phyloP scores from a whole-genome alignment of 2,329 filamentous ascomycete genomes.

The Zasmidium citrigriseum region DNA sequence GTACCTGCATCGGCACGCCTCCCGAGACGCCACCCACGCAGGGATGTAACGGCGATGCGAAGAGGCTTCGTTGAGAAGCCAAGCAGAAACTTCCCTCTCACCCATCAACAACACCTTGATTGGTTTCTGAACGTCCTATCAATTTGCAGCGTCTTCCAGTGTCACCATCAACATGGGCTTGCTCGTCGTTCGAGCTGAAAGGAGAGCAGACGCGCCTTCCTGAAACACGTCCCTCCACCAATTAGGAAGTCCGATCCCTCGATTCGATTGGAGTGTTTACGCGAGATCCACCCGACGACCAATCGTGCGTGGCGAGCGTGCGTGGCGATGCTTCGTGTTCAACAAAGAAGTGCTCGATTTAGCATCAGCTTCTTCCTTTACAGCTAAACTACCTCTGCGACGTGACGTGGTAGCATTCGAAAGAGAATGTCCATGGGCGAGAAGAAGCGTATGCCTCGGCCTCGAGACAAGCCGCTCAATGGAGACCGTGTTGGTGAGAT shows the following conservation, averaged over 20 bases:
- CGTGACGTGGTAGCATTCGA: background rate
- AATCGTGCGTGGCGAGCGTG: background rate
- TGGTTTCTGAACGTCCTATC: too few relatives aligned
- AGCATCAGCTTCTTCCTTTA: background rate
- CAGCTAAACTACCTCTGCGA: background rate
- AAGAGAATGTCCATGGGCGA: too few relatives aligned
- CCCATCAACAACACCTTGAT: too few relatives aligned
- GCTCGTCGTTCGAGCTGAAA: too few relatives aligned
- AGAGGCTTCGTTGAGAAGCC: too few relatives aligned
- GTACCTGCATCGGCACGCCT: background rate
- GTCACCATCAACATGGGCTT: too few relatives aligned
- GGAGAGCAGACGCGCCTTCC: too few relatives aligned
- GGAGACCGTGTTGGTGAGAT: too few relatives aligned
- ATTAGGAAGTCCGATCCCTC: constrained; percentile 1
- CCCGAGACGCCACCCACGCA: background rate
- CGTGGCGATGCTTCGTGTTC: constrained; percentile 3
- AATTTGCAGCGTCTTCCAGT: too few relatives aligned
- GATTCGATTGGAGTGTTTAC: background rate
- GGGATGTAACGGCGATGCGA: background rate
- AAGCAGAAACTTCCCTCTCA: too few relatives aligned
- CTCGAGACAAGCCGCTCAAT: too few relatives aligned
- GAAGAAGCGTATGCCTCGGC: too few relatives aligned
- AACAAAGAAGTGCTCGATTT: background rate
- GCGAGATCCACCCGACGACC: background rate
- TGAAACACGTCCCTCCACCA: background rate